These are phyloP conservation scores for Microcos paniculata DNA, from an alignment of 345 rosid genomes.

Conservation along the genomic window DNA sequence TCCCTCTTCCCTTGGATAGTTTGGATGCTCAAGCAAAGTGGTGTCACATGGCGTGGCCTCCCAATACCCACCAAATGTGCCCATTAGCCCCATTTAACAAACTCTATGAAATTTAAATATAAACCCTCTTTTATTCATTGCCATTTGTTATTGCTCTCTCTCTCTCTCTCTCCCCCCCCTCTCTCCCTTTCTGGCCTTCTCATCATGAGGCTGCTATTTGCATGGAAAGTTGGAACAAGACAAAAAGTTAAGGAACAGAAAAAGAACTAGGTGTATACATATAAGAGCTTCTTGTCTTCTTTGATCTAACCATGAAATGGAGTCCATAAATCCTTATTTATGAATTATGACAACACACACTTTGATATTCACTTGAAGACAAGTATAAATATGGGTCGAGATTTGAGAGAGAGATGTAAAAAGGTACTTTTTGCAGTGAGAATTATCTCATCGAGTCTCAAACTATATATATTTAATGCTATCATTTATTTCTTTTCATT, in stretches of 20 bases:
- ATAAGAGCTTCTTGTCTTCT: background rate
- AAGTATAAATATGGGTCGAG: background rate
- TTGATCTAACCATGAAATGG: background rate
- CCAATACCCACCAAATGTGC: conserved; percentile 2
- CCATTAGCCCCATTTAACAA: conserved; percentile 1
- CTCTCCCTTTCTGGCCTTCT: background rate
- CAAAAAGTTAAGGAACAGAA: no score
- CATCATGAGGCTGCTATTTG: background rate
- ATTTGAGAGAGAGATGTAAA: no score
- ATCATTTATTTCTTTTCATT: background rate
- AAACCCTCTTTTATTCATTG: background rate
- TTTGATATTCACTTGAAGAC: background rate
- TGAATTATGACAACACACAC: background rate
- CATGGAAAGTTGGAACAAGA: conserved; percentile 12
- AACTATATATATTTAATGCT: background rate
- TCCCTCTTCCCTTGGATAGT: background rate
- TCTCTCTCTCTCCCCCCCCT: background rate
- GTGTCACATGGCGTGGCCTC: background rate
- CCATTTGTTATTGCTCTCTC: no score
- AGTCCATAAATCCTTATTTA: background rate
- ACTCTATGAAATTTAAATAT: background rate
- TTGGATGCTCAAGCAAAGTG: conserved; percentile 5
- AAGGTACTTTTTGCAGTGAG: background rate
- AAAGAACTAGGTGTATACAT: conserved; percentile 2
- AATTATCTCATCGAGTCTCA: background rate